Percentiles rank a stretch among this genome's conserved stretches.
Evolutionary conservation across 768 basidiomycete species (phyloP).

Genomic region (Tylopilus vinaceipallidus): DNA sequence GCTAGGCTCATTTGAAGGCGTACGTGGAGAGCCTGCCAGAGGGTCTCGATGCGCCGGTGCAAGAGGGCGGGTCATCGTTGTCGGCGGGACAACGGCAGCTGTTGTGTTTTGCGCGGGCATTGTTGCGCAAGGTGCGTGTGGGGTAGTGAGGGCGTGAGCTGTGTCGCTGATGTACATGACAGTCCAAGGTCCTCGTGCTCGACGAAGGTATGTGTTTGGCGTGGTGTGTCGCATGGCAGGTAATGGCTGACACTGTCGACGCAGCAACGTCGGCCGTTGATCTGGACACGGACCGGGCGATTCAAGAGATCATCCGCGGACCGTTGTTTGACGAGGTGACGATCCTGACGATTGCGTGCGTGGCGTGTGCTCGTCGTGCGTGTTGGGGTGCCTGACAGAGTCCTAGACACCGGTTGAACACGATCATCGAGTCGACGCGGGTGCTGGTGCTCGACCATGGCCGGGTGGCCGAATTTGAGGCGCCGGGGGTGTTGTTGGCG

Average conservation of each 20-base stretch:
- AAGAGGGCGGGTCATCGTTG: slow-evolving; percentile 79
- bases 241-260: neutral
- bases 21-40: slow-evolving; percentile 66
- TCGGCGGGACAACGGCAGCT: slow-evolving; percentile 86
- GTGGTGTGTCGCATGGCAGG: neutral
- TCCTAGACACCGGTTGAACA: slow-evolving; percentile 72
- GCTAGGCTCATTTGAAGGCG: slow-evolving; percentile 61
- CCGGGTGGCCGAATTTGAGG: slow-evolving; percentile 79
- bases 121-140: slow-evolving; percentile 64
- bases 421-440: slow-evolving; percentile 77
- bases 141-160: neutral
- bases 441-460: slow-evolving; percentile 83
- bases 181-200: slow-evolving; percentile 87
- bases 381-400: too few species aligned
- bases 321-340: slow-evolving; percentile 75
- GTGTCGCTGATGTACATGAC: neutral
- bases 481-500: slow-evolving; percentile 62
- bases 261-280: slow-evolving; percentile 87
- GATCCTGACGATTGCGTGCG: slow-evolving; percentile 84
- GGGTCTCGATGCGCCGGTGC: slow-evolving; percentile 68
- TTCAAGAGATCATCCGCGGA: slow-evolving; percentile 85
- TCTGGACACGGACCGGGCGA: slow-evolving; percentile 83
- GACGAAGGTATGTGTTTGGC: slow-evolving; percentile 68
- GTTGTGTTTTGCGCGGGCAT: slow-evolving; percentile 83
- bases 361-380: slow-evolving; percentile 7